phyloP scores from a whole-genome alignment of 192 early-diverging fungal species.

The Entomortierella chlamydospora region DNA sequence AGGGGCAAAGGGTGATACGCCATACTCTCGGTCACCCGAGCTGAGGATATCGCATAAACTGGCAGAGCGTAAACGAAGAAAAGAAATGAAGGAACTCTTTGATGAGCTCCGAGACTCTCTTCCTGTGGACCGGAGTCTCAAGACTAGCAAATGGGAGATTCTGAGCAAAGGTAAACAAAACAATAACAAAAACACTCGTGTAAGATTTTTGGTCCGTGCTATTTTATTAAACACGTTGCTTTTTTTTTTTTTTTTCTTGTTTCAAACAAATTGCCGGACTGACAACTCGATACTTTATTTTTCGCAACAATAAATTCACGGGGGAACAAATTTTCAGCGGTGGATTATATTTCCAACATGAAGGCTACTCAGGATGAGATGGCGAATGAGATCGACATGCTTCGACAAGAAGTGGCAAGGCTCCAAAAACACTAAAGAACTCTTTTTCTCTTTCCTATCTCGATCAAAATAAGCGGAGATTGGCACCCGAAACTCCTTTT shows the following conservation, averaged over 20 bases:
- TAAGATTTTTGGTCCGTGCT: background rate
- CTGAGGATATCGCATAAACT: constrained; percentile 88
- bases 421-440: constrained; percentile 36
- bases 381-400: constrained; percentile 61
- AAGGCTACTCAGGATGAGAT: constrained; percentile 66
- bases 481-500: no score
- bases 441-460: background rate
- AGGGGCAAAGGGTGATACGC: constrained; percentile 58
- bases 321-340: constrained; percentile 46
- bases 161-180: constrained; percentile 77
- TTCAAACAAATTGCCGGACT: background rate
- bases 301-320: no score
- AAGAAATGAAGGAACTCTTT: constrained; percentile 94
- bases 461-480: no score
- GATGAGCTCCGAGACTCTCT: constrained; percentile 84
- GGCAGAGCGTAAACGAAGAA: constrained; percentile 87
- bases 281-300: background rate
- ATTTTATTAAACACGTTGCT: background rate
- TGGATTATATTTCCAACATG: constrained; percentile 64
- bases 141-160: constrained; percentile 93
- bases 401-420: constrained; percentile 58
- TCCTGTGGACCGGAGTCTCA: constrained; percentile 82
- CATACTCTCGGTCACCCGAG: constrained; percentile 81
- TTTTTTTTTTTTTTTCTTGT: constrained; percentile 13
- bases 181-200: background rate